Base-by-base conservation (phyloP, 441 rosid species). In the Gossypium gossypioides region DNA sequence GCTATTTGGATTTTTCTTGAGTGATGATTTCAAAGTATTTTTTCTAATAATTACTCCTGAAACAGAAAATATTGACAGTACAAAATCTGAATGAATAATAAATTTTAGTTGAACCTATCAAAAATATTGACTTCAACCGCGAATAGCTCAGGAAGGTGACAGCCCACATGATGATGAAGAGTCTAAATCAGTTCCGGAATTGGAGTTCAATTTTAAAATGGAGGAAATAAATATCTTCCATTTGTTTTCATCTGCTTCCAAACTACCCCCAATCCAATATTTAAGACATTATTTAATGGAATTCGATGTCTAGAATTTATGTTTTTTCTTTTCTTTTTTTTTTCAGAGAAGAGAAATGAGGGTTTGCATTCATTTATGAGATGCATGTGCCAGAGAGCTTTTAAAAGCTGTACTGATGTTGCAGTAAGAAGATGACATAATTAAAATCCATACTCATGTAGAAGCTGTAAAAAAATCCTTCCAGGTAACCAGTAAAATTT, bases 331-430 rank as follows among this genome's bases (percentile, higher is more conserved):
- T 27, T 27, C 32, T 27, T 4, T 29, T 1, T 5, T 32, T 5
- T 6, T 71, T 69, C 73, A 55, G 34, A 48, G 21, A 32, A 24
- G 75, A 59, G 61, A 64, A 19, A 29, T 56, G 59, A 62, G 57
- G 59, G 66, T 58, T 64, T 61, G 69, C 65, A 57, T 34, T 51
- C 79, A 83, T 85, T 85, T 79, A 87, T 85, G 82, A 79, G 71
- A 10, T 50, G 79, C 86, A 84, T 85, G 83, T 87, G 87, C 48
- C 74, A 54, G 73, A 48, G 68, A 46, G 54, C 73, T 81, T 64
- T 82, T 73, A 40, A 86, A 64, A 50, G 79, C 80, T 70, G 68
- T 40, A 25, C 76, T 74, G 76, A 74, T 60, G 58, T 71, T 79
- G 77, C 83, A 70, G 78, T 1, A 50, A 32, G 27, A 59, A 71